phyloP scores from a whole-genome alignment of 2,329 filamentous ascomycete genomes.

The Coniella vitis region DNA sequence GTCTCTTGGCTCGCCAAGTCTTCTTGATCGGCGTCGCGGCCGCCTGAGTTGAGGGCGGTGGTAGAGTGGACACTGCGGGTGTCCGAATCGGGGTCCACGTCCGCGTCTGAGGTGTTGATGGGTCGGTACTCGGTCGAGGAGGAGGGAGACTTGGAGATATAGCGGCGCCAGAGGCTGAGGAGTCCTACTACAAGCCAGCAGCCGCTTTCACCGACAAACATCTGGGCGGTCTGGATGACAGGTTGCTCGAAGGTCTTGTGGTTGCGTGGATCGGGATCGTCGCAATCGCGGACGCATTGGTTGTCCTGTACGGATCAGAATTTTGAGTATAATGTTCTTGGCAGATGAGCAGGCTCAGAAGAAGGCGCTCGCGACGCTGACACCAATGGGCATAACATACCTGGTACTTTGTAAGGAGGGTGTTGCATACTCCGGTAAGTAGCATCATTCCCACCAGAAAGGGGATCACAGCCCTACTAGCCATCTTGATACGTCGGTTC shows the following conservation, averaged over 20 bases:
- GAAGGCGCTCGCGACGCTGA: background rate
- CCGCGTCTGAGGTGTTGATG: constrained; percentile 44
- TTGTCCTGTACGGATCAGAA: constrained; percentile 60
- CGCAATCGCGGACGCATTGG: constrained; percentile 91
- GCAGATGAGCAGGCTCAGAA: background rate
- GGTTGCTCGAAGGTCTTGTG: constrained; percentile 83
- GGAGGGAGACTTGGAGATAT: constrained; percentile 35
- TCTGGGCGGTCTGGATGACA: constrained; percentile 91
- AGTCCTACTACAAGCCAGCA: constrained; percentile 85
- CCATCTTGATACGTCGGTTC: constrained; percentile 44
- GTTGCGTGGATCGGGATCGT: constrained; percentile 57
- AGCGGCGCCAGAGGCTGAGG: constrained; percentile 59
- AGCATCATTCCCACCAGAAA: constrained; percentile 95
- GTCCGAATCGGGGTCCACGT: constrained; percentile 37
- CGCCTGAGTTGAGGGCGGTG: constrained; percentile 33
- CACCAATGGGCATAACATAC: constrained; percentile 37
- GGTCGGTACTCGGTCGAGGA: constrained; percentile 57
- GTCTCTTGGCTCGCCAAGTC: constrained; percentile 42
- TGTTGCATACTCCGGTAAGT: constrained; percentile 93
- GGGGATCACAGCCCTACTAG: constrained; percentile 64
- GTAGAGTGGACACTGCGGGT: constrained; percentile 37
- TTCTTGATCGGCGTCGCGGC: constrained; percentile 32
- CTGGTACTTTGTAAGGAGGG: constrained; percentile 93
- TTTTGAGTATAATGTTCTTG: constrained; percentile 16
- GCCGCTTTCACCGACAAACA: constrained; percentile 95